Evolutionary conservation across 2,329 filamentous ascomycete genomes (phyloP), one percentile per base, ranked within the genome.

Genomic region (Ilyonectria mors-panacis): DNA sequence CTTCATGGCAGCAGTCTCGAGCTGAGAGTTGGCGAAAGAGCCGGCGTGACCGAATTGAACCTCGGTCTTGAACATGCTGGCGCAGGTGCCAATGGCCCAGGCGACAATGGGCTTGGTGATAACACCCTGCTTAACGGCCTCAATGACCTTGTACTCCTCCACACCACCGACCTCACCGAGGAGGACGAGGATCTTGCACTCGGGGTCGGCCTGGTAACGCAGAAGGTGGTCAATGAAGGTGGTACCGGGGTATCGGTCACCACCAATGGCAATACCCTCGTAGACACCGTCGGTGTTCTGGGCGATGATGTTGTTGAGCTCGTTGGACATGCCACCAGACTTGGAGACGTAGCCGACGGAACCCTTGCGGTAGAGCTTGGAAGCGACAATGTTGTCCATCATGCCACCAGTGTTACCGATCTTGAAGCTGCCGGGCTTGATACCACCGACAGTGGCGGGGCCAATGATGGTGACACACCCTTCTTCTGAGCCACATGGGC

Each of bases 321-420:
- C 96, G 89, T 99, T 99, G 85, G 96, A 98, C 96, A 99, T 99
- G 86, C 96, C 96, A 81, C 96, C 96, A 66, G 96, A 99, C 90
- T 99, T 99, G 89, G 95, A 98, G 84, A 99, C 96, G 85, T 99
- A 99, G 78, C 94, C 96, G 75, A 99, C 95, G 77, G 96, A 98
- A 78, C 96, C 96, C 87, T 96, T 96, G 85, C 96, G 95, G 92
- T 99, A 99, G 69, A 99, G 94, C 92, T 99, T 99, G 83, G 96
- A 98, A 77, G 96, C 94, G 73, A 99, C 96, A 79, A 99, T 99
- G 91, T 99, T 99, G 90, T 99, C 96, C 96, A 99, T 99, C 96
- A 99, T 99, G 85, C 96, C 96, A 90, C 96, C 96, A 78, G 96
- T 99, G 90, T 99, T 99, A 83, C 96, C 96, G 74, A 99, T 99